A percentile compares a stretch with the other conserved stretches of the same genome.
Evolutionary conservation across 2,329 filamentous ascomycete species (phyloP).

Genomic region (Clarireedia monteithiana): DNA sequence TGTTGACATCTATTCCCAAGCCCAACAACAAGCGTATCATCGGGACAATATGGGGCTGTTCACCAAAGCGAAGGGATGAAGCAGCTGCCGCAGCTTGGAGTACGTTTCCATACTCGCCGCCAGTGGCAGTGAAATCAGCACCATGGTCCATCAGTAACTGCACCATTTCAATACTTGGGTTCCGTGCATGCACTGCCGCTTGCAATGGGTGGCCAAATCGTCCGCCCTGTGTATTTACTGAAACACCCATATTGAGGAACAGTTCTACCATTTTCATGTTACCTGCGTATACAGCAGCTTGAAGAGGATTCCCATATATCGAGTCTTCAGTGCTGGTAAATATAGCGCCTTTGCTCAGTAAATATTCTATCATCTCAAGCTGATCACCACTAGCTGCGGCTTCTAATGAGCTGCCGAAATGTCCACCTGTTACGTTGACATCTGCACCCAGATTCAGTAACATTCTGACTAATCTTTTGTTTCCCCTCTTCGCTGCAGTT

Average conservation of each 20-base stretch:
- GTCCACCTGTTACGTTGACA: background rate
- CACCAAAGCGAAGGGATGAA: background rate
- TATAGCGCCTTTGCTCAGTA: background rate
- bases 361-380: background rate
- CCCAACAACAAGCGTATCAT: slow-evolving; percentile 1
- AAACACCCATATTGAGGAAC: slow-evolving; percentile 2
- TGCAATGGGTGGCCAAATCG: slow-evolving; percentile 1
- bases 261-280: slow-evolving; percentile 1
- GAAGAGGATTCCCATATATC: background rate
- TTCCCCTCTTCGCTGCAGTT: background rate
- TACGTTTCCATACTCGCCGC: background rate
- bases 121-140: background rate
- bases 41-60: background rate
- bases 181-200: background rate
- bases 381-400: background rate
- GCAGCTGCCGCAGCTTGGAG: background rate
- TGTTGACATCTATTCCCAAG: slow-evolving; percentile 11
- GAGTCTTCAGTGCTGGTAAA: background rate
- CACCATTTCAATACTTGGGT: background rate
- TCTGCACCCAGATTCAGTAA: slow-evolving; percentile 8
- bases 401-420: background rate
- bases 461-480: background rate
- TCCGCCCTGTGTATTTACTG: slow-evolving; percentile 14
- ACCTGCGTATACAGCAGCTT: slow-evolving; percentile 3
- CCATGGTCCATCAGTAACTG: background rate